These are phyloP conservation scores for Sechiopsis laciniata DNA, from an alignment of 306 rosid genomes.

Conservation along the genomic window DNA sequence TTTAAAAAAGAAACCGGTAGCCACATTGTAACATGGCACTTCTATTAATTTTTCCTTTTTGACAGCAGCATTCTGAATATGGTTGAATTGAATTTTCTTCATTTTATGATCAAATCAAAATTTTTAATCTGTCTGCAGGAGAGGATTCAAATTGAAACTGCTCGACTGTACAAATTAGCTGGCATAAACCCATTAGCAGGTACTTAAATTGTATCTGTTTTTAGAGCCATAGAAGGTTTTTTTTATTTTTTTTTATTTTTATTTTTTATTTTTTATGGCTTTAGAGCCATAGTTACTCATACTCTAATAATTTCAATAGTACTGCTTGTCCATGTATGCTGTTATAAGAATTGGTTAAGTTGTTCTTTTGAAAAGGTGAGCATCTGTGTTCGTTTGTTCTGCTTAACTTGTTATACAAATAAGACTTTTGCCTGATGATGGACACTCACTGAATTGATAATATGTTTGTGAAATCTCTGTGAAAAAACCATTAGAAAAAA, in stretches of 20 bases:
- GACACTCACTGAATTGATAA: neutral
- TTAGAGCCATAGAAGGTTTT: neutral
- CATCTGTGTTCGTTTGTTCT: neutral
- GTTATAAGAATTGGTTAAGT: no score
- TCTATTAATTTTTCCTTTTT: neutral
- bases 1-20: neutral
- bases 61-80: neutral
- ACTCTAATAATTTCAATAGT: neutral
- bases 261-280: neutral
- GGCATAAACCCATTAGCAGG: constrained; percentile 97
- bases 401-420: neutral
- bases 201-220: constrained; percentile 27
- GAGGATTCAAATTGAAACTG: constrained; percentile 88
- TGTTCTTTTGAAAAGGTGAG: neutral
- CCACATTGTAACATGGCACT: neutral
- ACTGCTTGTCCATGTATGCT: constrained; percentile 13
- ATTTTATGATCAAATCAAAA: constrained; percentile 22
- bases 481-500: neutral
- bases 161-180: constrained; percentile 80
- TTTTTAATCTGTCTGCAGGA: constrained; percentile 53
- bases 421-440: neutral
- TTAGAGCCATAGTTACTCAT: neutral
- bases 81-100: no score
- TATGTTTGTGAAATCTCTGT: neutral
- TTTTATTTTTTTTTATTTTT: no score